Percentiles rank a stretch among this genome's conserved stretches.
These are phyloP conservation scores for Monosporascus cannonballus DNA, from an alignment of 2,329 filamentous ascomycete genomes.

Conservation along the genomic window DNA sequence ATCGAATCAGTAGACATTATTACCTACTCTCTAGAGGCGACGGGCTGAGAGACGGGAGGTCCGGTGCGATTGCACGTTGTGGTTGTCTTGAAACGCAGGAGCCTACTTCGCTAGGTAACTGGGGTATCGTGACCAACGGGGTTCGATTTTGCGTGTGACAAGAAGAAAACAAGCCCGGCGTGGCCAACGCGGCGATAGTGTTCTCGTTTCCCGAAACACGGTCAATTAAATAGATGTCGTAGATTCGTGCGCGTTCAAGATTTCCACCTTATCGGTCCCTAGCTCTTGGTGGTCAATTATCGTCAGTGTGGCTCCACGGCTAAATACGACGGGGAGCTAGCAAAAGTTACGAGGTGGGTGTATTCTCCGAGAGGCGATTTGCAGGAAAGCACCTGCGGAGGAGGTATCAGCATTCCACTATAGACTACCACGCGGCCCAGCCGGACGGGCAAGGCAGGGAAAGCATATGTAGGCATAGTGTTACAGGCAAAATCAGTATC, in stretches of 20 bases:
- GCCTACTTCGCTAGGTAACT: neutral
- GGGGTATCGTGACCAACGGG: slow-evolving; percentile 8
- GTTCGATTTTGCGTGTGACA: slow-evolving; percentile 13
- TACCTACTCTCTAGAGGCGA: too few species aligned
- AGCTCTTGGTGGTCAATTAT: neutral
- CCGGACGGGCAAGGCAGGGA: slow-evolving; percentile 6
- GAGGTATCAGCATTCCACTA: neutral
- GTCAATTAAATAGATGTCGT: slow-evolving; percentile 14
- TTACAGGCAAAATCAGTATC: too few species aligned
- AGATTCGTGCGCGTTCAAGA: slow-evolving; percentile 9
- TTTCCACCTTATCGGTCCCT: neutral
- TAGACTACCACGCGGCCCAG: neutral
- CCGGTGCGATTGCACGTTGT: slow-evolving; percentile 1
- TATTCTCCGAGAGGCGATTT: slow-evolving; percentile 8
- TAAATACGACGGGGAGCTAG: slow-evolving; percentile 3
- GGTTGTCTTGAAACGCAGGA: neutral
- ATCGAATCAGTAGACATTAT: too few species aligned
- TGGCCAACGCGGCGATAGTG: slow-evolving; percentile 9
- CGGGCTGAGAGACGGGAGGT: neutral
- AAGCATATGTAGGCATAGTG: slow-evolving; percentile 1
- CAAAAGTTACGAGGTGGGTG: slow-evolving; percentile 1
- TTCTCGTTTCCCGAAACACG: slow-evolving; percentile 18
- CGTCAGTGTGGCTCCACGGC: slow-evolving; percentile 6
- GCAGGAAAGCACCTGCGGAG: slow-evolving; percentile 1
- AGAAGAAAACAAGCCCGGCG: slow-evolving; percentile 4